Conservation (phyloP, 495 filamentous ascomycete genomes). For the Tuber calosporum region DNA sequence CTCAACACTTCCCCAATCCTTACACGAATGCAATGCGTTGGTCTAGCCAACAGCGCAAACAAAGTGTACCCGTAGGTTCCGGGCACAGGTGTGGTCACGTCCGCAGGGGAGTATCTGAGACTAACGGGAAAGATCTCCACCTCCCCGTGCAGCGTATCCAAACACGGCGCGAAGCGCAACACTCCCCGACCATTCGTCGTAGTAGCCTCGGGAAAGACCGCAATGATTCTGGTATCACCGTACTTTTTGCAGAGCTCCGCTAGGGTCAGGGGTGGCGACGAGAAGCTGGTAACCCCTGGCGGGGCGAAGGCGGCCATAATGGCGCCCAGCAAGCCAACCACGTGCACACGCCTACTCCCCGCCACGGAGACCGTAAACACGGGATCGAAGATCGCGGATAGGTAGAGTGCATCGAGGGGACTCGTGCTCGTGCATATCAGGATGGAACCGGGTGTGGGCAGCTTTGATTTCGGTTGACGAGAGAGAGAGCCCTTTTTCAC, state of each 20-base stretch:
- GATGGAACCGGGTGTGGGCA: slow-evolving; percentile 64
- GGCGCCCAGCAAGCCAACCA: slow-evolving; percentile 65
- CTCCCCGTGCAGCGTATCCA: slow-evolving; percentile 57
- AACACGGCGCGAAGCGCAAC: slow-evolving; percentile 66
- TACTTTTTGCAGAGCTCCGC: slow-evolving; percentile 15
- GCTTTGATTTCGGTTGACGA: slow-evolving; percentile 41
- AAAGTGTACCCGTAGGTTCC: slow-evolving; percentile 60
- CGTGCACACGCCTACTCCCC: slow-evolving; percentile 60
- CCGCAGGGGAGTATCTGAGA: slow-evolving; percentile 75
- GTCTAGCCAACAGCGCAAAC: slow-evolving; percentile 76
- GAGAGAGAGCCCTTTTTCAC: slow-evolving; percentile 65
- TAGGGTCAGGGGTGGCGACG: slow-evolving; percentile 46
- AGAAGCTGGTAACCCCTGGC: slow-evolving; percentile 49
- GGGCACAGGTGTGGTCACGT: slow-evolving; percentile 86
- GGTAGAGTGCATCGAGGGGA: slow-evolving; percentile 85
- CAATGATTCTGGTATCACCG: slow-evolving; percentile 55
- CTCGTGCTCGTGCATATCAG: slow-evolving; percentile 88
- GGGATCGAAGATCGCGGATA: slow-evolving; percentile 87
- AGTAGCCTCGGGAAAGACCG: slow-evolving; percentile 84
- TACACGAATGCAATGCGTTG: slow-evolving; percentile 82
- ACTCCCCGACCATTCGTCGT: slow-evolving; percentile 93
- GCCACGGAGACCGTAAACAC: slow-evolving; percentile 84
- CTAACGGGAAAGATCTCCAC: slow-evolving; percentile 81
- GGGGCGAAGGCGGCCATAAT: slow-evolving; percentile 64
- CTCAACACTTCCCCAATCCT: slow-evolving; percentile 69